These are phyloP conservation scores for Fusarium robinianum DNA, from an alignment of 2,329 filamentous ascomycete genomes.

Conservation along the genomic window DNA sequence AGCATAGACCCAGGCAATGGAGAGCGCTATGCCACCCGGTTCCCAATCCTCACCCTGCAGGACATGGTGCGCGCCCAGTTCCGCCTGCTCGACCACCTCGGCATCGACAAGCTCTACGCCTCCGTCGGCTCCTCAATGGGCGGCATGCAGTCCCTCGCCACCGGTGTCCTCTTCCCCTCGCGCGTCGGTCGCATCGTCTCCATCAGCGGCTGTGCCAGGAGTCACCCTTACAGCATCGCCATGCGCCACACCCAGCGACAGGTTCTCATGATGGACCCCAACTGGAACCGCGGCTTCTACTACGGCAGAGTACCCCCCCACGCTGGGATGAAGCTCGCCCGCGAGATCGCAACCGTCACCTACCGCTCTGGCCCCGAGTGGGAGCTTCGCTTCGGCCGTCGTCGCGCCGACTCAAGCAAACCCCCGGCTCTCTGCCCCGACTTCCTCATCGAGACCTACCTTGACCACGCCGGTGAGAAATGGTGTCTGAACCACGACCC, in stretches of 20 bases:
- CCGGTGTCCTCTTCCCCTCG: conserved; percentile 80
- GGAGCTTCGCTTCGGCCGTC: conserved; percentile 90
- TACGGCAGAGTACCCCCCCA: conserved; percentile 88
- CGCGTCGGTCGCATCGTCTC: conserved; percentile 82
- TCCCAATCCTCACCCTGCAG: conserved; percentile 92
- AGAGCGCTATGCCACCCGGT: conserved; percentile 87
- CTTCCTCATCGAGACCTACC: conserved; percentile 96
- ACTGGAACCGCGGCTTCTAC: conserved; percentile 96
- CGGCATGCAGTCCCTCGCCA: conserved; percentile 94
- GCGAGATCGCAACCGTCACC: conserved; percentile 96
- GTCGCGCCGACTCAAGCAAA: conserved; percentile 81
- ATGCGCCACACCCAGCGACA: conserved; percentile 98
- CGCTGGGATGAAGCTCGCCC: conserved; percentile 94
- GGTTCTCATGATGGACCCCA: conserved; percentile 98
- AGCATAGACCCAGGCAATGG: conserved; percentile 88
- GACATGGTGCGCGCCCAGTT: conserved; percentile 99
- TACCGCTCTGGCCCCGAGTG: conserved; percentile 97
- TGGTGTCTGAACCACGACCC: conserved; percentile 96
- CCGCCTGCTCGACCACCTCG: conserved; percentile 77
- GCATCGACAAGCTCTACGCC: conserved; percentile 79
- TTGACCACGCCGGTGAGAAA: conserved; percentile 97
- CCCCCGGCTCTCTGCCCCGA: conserved; percentile 95
- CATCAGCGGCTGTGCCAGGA: conserved; percentile 91
- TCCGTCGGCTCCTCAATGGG: conserved; percentile 98
- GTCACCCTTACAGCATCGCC: conserved; percentile 96